phyloP scores from a whole-genome alignment of 2,329 filamentous ascomycete genomes.

The Fusarium sp. region DNA sequence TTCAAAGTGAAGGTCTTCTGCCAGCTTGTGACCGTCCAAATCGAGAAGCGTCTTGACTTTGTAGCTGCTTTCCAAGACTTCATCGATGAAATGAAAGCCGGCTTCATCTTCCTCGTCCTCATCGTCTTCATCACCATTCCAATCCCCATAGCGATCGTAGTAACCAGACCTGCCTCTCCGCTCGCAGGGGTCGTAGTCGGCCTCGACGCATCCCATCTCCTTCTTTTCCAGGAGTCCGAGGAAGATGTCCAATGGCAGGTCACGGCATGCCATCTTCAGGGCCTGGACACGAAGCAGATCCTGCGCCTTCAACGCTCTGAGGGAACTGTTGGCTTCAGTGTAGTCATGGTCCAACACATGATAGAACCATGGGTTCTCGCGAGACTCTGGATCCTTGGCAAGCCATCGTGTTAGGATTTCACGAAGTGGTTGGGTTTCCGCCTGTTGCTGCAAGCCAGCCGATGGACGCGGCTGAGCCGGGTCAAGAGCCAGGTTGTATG shows the following conservation, averaged over 20 bases:
- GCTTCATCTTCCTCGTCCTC: neutral
- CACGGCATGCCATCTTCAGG: slow-evolving; percentile 45
- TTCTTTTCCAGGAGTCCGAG: slow-evolving; percentile 52
- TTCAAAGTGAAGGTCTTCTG: slow-evolving; percentile 31
- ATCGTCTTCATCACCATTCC: neutral
- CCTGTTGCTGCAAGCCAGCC: slow-evolving; percentile 21
- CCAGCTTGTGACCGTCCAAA: slow-evolving; percentile 44
- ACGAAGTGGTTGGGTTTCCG: slow-evolving; percentile 33
- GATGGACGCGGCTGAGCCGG: slow-evolving; percentile 37
- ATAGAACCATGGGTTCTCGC: slow-evolving; percentile 41
- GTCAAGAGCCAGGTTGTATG: slow-evolving; percentile 64
- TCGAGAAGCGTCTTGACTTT: slow-evolving; percentile 48
- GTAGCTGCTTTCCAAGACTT: slow-evolving; percentile 21
- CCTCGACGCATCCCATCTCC: slow-evolving; percentile 40
- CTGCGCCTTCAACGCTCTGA: slow-evolving; percentile 44
- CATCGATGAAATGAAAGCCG: slow-evolving; percentile 31
- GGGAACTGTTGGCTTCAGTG: slow-evolving; percentile 52
- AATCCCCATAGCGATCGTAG: neutral
- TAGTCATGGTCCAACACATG: slow-evolving; percentile 55
- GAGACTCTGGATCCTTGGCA: neutral
- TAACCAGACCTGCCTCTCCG: neutral
- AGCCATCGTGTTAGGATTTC: slow-evolving; percentile 50
- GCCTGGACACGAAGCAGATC: slow-evolving; percentile 48
- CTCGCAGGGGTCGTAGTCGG: slow-evolving; percentile 5
- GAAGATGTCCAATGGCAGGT: slow-evolving; percentile 52